Evolutionary conservation across 345 rosid species (phyloP), one percentile per base, ranked within the genome.

Genomic region (Conringia planisiliqua): DNA sequence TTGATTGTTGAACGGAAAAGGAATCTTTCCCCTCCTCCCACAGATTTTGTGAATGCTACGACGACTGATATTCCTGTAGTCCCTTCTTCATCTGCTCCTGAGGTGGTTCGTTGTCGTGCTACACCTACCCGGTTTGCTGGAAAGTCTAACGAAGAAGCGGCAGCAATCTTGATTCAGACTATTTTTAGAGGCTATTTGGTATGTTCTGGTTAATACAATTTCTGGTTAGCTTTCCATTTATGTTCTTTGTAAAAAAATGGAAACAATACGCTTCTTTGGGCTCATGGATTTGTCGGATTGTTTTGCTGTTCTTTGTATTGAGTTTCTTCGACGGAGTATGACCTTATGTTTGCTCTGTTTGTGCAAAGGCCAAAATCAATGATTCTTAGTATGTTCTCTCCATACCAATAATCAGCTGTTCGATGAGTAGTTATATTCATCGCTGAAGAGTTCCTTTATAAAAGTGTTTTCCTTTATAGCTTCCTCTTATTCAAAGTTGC

Each of bases 131-230:
- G 80, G 33, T 87, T 78, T 81, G 77, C 78, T 5, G 96, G 96
- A 24, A 87, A 89, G 82, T 82, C 89, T 9, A 80, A 70, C 27
- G 96, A 90, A 73, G 94, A 92, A 85, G 90, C 59, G 0, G 94
- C 97, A n/a, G 98, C 96, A 4, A 86, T 92, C 76, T 82, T 81
- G 81, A 90, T 95, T 82, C 99, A 95, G 83, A 88, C 93, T 35
- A 80, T 93, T 22, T 90, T 92, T 78, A 86, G 98, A 68, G 94
- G 92, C 43, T 89, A 90, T 65, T 59, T 86, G 98, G 99, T 88
- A 80, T 42, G 82, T 56, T 48, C 52, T 30, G 6, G 6, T n/a
- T 33, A 50, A 17, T 71, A 12, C 20, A 16, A 50, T 42, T 1
- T 10, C 10, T 51, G 13, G 8, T 26, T 65, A 32, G 11, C 10